A percentile compares a stretch with the other conserved stretches of the same genome.
Conservation (phyloP, 306 rosid species). For the Casuarina equisetifolia region DNA sequence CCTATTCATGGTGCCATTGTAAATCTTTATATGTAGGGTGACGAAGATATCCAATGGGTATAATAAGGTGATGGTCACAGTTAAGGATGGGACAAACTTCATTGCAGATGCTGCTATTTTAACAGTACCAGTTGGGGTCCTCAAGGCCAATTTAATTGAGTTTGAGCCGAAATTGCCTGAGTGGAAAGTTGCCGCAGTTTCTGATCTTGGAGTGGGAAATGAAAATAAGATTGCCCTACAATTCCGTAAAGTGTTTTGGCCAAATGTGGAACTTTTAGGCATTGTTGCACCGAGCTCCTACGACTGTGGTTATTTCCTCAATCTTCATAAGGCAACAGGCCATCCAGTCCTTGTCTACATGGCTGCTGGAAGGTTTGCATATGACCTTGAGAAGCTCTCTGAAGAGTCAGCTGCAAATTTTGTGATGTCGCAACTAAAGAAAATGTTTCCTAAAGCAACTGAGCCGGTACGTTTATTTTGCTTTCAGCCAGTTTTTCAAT, state of each 20-base stretch:
- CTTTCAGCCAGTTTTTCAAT: not conserved
- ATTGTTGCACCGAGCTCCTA: constrained; percentile 65
- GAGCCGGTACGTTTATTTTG: constrained; percentile 53
- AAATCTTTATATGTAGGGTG: constrained; percentile 28
- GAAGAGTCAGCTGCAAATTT: constrained; percentile 46
- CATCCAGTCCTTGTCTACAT: constrained; percentile 73
- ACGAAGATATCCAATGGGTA: constrained; percentile 27
- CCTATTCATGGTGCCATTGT: not conserved
- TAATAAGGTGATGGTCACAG: constrained; percentile 57
- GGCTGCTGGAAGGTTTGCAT: constrained; percentile 80
- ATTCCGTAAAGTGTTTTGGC: constrained; percentile 70
- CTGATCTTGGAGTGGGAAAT: constrained; percentile 79
- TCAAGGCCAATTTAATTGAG: constrained; percentile 67
- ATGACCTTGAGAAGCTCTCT: constrained; percentile 59
- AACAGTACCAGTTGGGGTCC: constrained; percentile 66
- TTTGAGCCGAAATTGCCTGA: constrained; percentile 66
- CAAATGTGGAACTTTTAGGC: constrained; percentile 68
- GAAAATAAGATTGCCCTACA: constrained; percentile 71
- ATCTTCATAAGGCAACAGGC: constrained; percentile 80
- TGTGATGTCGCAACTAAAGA: constrained; percentile 64
- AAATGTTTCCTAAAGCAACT: constrained; percentile 67
- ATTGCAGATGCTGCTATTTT: constrained; percentile 44
- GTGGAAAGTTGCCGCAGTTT: constrained; percentile 69
- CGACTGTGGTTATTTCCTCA: constrained; percentile 74
- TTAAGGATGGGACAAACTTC: constrained; percentile 57